Evolutionary conservation across 495 filamentous ascomycete species (phyloP), one percentile per base, ranked within the genome.

Genomic region (Cetradonia linearis): DNA sequence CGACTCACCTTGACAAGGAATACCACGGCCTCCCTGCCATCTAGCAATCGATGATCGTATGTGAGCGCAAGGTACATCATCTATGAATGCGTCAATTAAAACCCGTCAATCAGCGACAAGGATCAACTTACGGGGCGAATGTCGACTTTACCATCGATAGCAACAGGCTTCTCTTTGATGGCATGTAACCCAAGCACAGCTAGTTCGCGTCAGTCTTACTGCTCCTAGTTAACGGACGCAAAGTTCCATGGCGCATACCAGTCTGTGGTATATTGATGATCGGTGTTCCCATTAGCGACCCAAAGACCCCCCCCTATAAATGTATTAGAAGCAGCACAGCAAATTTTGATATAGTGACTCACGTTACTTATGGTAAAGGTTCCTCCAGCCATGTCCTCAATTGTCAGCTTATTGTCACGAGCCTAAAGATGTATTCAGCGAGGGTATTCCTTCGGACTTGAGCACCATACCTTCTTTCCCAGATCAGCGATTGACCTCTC

Each of bases 51-150:
- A 73, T 98, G 93, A 68, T 98, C 93, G 70, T 98, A 98, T 18
- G 93, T 98, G 55, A 98, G 81, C 44, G 93, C 94, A 44, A 98
- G 83, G 65, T 95, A 96, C 93, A 98, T 98, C 89, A 98, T 97
- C 81, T 86, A 65, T 20, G 20, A 53, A 13, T 28, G n/a, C 10
- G 50, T 60, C 25, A 60, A 33, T 30, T 16, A 4, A 23, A 5
- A 3, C 8, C 8, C 34, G 31, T 38, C 16, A 18, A 16, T 10
- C 3, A 8, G n/a, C 3, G 40, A 47, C 20, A 23, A 28, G 50
- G 30, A 13, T 36, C 25, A 23, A 70, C 80, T 62, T 75, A 87
- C 84, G 28, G 94, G 93, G 62, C 93, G 83, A 64, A 95, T 87
- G 69, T 95, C 92, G 44, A 97, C 73, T 75, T 96, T 90, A 54